Base-by-base conservation (phyloP, 371 early-diverging fungal genomes). In the Apophysomyces elegans region DNA sequence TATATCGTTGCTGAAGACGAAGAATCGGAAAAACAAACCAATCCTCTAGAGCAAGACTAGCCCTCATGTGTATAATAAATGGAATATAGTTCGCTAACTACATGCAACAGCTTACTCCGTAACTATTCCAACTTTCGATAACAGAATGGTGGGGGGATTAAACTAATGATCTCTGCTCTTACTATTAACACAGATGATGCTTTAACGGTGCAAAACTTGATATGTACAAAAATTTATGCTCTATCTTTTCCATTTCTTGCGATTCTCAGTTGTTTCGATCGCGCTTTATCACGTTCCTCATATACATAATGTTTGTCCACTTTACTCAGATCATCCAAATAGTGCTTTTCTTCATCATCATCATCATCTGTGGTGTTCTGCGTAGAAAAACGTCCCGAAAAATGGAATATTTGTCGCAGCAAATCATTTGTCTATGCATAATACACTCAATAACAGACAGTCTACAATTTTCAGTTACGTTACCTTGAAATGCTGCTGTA, bases 401-500 rank as follows among this genome's bases (percentile, higher is more conserved):
- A 68, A 59, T 68, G 69, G 43, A 79, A 79, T 8, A 76, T 76
- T 26, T 67, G 71, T 36, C 71, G 70, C 37, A 79, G 62, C 66
- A 76, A 62, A 9, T 65, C 46, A 41, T 79, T 72, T 41, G 68
- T 43, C 71, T 71, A 62, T 59, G 12, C 26, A 26, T 26, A 26
- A 26, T 26, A 26, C 2, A 1, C 2, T 26, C 26, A 2, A 36
- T 21, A 36, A 7, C 14, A 26, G 18, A n/a, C 46, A 7, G 56
- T 35, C 39, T 37, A 47, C 36, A 7, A 37, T 4, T 32, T 16
- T 36, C 45, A 32, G 26, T 13, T 38, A 16, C 35, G 9, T 58
- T 62, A 69, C 67, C 58, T 69, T 71, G 16, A 80, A 61, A 43
- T 80, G 81, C 44, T 68, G 64, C 13, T 77, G 75, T 12, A 80